phyloP scores from a whole-genome alignment of 306 rosid genomes.

The Hippophae gyantsensis region DNA sequence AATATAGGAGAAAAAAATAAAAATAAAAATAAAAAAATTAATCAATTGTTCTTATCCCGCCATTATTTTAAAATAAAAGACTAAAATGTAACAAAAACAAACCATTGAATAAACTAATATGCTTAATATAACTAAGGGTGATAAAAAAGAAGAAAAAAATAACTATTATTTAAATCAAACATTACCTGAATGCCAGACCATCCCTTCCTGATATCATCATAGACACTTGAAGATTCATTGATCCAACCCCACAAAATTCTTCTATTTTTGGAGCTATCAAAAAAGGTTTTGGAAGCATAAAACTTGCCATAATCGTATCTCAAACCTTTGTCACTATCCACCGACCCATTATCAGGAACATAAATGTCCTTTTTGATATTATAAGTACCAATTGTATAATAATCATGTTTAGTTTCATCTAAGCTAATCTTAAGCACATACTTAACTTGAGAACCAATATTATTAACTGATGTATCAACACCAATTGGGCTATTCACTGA shows the following conservation, averaged over 20 bases:
- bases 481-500: conserved; percentile 21
- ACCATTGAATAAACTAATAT: no score
- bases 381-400: conserved; percentile 60
- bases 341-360: conserved; percentile 48
- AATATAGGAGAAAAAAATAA: no score
- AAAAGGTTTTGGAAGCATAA: conserved; percentile 81
- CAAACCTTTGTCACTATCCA: conserved; percentile 63
- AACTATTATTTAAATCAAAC: no score
- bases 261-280: conserved; percentile 42
- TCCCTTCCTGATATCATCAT: conserved; percentile 6
- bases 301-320: conserved; percentile 84
- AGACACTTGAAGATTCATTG: conserved; percentile 12
- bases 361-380: conserved; percentile 25
- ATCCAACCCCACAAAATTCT: conserved; percentile 24
- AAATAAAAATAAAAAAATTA: no score
- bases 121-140: no score
- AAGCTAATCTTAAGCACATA: conserved; percentile 67
- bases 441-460: conserved; percentile 26
- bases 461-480: conserved; percentile 36
- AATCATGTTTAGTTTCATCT: conserved; percentile 62
- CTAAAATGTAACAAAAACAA: no score
- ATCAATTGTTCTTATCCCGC: no score
- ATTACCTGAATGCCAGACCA: conserved; percentile 23
- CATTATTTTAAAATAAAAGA: no score
- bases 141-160: no score